A percentile compares a stretch with the other conserved stretches of the same genome.
Conservation (phyloP, 2,329 filamentous ascomycete species). For the Alternaria metachromatica region DNA sequence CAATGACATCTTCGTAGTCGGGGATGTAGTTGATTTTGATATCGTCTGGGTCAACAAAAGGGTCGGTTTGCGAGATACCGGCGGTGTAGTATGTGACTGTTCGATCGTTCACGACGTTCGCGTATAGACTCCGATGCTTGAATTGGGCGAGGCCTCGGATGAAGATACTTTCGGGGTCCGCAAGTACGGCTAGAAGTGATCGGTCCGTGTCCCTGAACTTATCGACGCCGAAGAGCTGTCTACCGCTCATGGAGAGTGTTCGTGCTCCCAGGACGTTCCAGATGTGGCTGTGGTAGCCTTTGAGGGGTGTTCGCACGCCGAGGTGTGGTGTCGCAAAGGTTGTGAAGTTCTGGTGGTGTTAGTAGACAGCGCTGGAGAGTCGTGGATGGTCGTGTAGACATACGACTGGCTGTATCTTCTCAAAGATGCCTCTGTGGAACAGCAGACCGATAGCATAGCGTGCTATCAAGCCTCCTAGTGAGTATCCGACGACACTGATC, state of each 20-base stretch:
- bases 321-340: constrained; percentile 86
- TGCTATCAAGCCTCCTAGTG: constrained; percentile 83
- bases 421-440: constrained; percentile 79
- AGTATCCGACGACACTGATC: constrained; percentile 88
- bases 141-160: constrained; percentile 79
- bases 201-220: constrained; percentile 81
- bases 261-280: constrained; percentile 83
- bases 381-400: constrained; percentile 49
- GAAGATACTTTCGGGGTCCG: constrained; percentile 85
- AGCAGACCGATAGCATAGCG: constrained; percentile 87
- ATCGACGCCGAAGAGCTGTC: constrained; percentile 88
- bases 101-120: constrained; percentile 86
- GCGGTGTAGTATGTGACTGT: constrained; percentile 86
- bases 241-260: constrained; percentile 81
- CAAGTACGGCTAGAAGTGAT: constrained; percentile 79
- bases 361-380: constrained; percentile 3
- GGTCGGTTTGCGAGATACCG: constrained; percentile 76
- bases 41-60: constrained; percentile 71
- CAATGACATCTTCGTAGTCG: constrained; percentile 75
- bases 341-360: constrained; percentile 75
- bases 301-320: constrained; percentile 56
- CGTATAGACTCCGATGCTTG: constrained; percentile 77
- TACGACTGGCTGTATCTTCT: constrained; percentile 79
- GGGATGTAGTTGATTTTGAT: constrained; percentile 75
- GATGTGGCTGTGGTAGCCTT: constrained; percentile 52